A percentile compares a stretch with the other conserved stretches of the same genome.
phyloP scores from a whole-genome alignment of 805 yeast species.

The Saccharomycopsis selenospora region DNA sequence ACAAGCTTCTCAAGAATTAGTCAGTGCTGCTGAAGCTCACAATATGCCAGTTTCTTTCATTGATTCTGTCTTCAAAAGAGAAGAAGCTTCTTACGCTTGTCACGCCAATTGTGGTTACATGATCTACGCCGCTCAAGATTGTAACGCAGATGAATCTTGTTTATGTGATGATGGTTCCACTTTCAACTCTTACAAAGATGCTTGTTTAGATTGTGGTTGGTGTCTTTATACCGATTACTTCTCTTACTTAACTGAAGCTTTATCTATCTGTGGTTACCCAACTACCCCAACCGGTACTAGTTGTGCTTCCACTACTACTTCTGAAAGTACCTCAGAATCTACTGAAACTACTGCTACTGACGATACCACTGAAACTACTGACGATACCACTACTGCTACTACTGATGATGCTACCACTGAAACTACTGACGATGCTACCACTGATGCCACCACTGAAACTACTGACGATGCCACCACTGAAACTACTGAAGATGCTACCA shows the following conservation, averaged over 20 bases:
- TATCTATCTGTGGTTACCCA: slow-evolving; percentile 26
- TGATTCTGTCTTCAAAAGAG: slow-evolving; percentile 17
- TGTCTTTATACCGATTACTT: slow-evolving; percentile 32
- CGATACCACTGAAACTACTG: slow-evolving; percentile 1
- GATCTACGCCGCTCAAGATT: slow-evolving; percentile 29
- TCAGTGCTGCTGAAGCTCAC: slow-evolving; percentile 1
- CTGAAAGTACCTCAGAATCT: slow-evolving; percentile 1
- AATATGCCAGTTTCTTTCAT: slow-evolving; percentile 10
- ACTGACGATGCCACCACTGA: slow-evolving; percentile 10
- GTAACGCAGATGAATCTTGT: slow-evolving; percentile 27
- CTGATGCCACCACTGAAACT: slow-evolving; percentile 18
- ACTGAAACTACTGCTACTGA: slow-evolving; percentile 8
- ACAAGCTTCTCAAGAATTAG: slow-evolving; percentile 12
- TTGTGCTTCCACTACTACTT: slow-evolving; percentile 25
- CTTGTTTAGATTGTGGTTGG: slow-evolving; percentile 35
- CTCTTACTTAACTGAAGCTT: slow-evolving; percentile 26
- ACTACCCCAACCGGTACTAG: slow-evolving; percentile 30
- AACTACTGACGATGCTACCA: slow-evolving; percentile 9
- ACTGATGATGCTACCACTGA: background rate
- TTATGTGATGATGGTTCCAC: slow-evolving; percentile 23
- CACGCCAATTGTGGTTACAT: slow-evolving; percentile 31
- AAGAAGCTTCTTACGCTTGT: slow-evolving; percentile 27
- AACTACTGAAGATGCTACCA: slow-evolving; percentile 14
- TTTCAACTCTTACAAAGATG: slow-evolving; percentile 23
- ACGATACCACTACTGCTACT: slow-evolving; percentile 3